Conservation (phyloP, 768 basidiomycete species). For the Tylopilus sp. region DNA sequence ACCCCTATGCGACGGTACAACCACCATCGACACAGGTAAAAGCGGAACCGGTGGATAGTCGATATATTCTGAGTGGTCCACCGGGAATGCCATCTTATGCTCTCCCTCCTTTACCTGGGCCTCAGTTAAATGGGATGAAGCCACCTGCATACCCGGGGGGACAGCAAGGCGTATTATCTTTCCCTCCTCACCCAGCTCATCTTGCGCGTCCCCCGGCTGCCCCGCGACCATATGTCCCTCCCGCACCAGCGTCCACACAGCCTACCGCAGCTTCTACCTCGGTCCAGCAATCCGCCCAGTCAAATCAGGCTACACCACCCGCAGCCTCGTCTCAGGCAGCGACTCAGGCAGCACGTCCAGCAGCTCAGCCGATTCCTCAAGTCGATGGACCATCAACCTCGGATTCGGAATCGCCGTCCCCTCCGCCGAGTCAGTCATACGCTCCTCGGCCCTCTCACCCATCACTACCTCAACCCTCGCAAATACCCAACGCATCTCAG, state of each 20-base stretch:
- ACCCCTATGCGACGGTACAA: constrained; percentile 45
- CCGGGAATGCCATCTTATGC: constrained; percentile 46
- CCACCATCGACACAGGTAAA: constrained; percentile 54
- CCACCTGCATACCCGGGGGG: constrained; percentile 52
- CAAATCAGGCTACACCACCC: constrained; percentile 14
- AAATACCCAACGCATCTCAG: constrained; percentile 35
- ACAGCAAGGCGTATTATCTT: constrained; percentile 57
- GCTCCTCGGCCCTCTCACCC: constrained; percentile 73
- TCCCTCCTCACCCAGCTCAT: constrained; percentile 37
- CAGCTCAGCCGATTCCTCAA: constrained; percentile 57
- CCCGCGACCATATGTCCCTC: constrained; percentile 25
- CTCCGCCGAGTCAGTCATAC: constrained; percentile 57
- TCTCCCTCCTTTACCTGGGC: constrained; percentile 62
- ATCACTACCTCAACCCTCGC: constrained; percentile 64
- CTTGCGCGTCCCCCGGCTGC: constrained; percentile 18
- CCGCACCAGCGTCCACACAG: constrained; percentile 22
- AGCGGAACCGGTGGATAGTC: constrained; percentile 66
- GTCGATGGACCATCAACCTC: constrained; percentile 74
- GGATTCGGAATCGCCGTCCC: constrained; percentile 66
- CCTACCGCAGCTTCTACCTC: constrained; percentile 8
- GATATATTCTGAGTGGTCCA: constrained; percentile 56
- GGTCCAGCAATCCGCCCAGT: constrained; percentile 15
- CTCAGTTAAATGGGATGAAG: constrained; percentile 55
- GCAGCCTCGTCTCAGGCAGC: constrained; percentile 15
- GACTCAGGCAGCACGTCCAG: constrained; percentile 16